Percentiles rank a stretch among this genome's conserved stretches.
These are phyloP conservation scores for Cladophialophora exuberans DNA, from an alignment of 2,329 filamentous ascomycete species.

Conservation along the genomic window DNA sequence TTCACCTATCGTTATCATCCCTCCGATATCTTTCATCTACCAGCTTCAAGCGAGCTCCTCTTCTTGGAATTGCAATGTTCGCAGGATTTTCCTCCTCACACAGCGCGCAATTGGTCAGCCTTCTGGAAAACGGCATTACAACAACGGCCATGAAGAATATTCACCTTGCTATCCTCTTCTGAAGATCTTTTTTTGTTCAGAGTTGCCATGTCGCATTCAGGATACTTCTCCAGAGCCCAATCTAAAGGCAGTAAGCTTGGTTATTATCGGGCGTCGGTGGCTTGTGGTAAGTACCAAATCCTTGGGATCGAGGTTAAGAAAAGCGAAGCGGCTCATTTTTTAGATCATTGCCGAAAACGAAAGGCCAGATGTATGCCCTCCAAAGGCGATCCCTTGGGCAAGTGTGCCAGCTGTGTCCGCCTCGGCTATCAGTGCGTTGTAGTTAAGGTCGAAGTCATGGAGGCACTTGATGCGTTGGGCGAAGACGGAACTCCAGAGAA, in stretches of 20 bases:
- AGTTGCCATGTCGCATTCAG: conserved; percentile 10
- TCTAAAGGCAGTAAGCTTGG: conserved; percentile 13
- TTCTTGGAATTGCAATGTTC: too few relatives aligned
- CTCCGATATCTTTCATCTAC: too few relatives aligned
- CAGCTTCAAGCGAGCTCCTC: too few relatives aligned
- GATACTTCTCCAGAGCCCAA: conserved; percentile 10
- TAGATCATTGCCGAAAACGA: conserved; percentile 12
- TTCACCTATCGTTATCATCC: too few relatives aligned
- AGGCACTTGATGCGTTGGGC: conserved; percentile 10
- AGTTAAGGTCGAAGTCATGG: conserved; percentile 17
- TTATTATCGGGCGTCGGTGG: conserved; percentile 14
- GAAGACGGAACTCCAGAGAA: conserved; percentile 11
- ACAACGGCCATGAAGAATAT: too few relatives aligned
- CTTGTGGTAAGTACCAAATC: conserved; percentile 4
- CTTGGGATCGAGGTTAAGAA: background rate
- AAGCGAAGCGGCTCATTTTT: conserved; percentile 4
- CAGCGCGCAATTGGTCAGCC: too few relatives aligned
- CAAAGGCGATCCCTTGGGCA: background rate
- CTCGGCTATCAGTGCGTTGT: conserved; percentile 12
- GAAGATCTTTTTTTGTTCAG: background rate
- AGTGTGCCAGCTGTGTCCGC: conserved; percentile 11
- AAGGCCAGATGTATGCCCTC: conserved; percentile 15
- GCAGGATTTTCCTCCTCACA: too few relatives aligned
- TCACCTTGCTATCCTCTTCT: background rate
- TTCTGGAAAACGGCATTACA: too few relatives aligned